These are phyloP conservation scores for Gryganskiella cystojenkinii DNA, from an alignment of 192 early-diverging fungal species.

Conservation along the genomic window DNA sequence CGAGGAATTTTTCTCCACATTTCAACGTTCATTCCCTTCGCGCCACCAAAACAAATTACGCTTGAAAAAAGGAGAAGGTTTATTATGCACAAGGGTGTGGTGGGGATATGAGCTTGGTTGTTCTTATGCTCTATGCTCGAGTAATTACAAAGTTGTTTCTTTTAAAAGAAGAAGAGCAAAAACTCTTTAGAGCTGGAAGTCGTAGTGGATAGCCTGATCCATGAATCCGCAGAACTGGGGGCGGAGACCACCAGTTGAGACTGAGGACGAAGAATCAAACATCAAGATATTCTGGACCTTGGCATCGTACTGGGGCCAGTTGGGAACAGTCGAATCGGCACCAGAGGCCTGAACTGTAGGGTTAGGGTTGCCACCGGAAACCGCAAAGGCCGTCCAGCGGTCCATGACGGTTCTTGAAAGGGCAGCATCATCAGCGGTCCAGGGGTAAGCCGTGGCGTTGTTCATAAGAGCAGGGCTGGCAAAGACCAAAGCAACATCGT, in stretches of 20 bases:
- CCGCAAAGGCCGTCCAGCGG: slow-evolving; percentile 47
- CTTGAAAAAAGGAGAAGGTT: no score
- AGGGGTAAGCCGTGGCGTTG: slow-evolving; percentile 35
- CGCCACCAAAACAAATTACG: no score
- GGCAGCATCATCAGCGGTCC: slow-evolving; percentile 45
- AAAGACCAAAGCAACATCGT: slow-evolving; percentile 52
- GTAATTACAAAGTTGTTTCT: no score
- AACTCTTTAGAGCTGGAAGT: slow-evolving; percentile 44
- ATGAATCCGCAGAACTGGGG: slow-evolving; percentile 44
- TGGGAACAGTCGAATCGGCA: slow-evolving; percentile 19
- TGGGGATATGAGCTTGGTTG: no score
- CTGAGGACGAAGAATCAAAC: slow-evolving; percentile 23
- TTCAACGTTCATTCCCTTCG: no score
- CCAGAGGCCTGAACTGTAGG: slow-evolving; percentile 7
- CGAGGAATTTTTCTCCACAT: no score
- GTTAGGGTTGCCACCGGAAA: slow-evolving; percentile 37
- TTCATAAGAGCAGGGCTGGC: slow-evolving; percentile 49
- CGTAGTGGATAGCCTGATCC: slow-evolving; percentile 41
- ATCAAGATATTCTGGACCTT: slow-evolving; percentile 30
- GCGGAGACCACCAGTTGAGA: slow-evolving; percentile 31
- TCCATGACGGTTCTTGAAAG: slow-evolving; percentile 46
- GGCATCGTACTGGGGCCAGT: slow-evolving; percentile 36
- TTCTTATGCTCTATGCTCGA: no score
- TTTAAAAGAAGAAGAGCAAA: neutral
- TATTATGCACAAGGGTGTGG: no score